Evolutionary conservation across 129 eudicot genomes (phyloP).

Genomic region (Centella asiatica): DNA sequence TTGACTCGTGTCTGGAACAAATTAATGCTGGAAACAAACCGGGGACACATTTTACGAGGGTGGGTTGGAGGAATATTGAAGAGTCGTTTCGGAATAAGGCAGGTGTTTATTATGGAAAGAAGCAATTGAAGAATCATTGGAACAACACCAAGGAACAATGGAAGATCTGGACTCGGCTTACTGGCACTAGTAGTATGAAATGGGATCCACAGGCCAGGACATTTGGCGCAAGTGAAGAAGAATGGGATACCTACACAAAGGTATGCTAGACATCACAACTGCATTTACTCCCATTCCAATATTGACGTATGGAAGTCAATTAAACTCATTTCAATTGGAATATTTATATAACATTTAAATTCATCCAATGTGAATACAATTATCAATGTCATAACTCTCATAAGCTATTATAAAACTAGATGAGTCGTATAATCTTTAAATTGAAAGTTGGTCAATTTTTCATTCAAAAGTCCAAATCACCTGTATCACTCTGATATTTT

Average conservation of each 20-base stretch:
- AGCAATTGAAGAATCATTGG: constrained; percentile 22
- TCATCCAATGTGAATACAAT: too few relatives aligned
- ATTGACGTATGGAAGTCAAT: too few relatives aligned
- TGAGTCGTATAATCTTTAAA: too few relatives aligned
- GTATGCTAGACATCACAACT: not conserved
- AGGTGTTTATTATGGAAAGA: constrained; percentile 8
- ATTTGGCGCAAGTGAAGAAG: constrained; percentile 20
- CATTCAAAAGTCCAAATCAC: too few relatives aligned
- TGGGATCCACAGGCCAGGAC: constrained; percentile 9
- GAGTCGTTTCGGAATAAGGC: constrained; percentile 4
- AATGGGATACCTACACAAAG: constrained; percentile 11
- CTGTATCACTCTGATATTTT: too few relatives aligned
- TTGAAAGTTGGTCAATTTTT: too few relatives aligned
- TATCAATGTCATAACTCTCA: too few relatives aligned
- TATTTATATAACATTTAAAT: too few relatives aligned
- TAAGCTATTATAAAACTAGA: too few relatives aligned
- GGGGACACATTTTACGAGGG: constrained; percentile 12
- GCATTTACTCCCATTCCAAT: too few relatives aligned
- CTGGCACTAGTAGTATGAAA: constrained; percentile 10
- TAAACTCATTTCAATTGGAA: too few relatives aligned
- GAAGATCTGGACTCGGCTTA: constrained; percentile 15
- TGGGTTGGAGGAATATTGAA: constrained; percentile 18
- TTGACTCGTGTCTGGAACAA: constrained; percentile 17
- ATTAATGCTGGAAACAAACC: constrained; percentile 13
- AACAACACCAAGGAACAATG: constrained; percentile 13